Base-by-base conservation (phyloP, 495 filamentous ascomycete species). In the Cenococcum geophilum region DNA sequence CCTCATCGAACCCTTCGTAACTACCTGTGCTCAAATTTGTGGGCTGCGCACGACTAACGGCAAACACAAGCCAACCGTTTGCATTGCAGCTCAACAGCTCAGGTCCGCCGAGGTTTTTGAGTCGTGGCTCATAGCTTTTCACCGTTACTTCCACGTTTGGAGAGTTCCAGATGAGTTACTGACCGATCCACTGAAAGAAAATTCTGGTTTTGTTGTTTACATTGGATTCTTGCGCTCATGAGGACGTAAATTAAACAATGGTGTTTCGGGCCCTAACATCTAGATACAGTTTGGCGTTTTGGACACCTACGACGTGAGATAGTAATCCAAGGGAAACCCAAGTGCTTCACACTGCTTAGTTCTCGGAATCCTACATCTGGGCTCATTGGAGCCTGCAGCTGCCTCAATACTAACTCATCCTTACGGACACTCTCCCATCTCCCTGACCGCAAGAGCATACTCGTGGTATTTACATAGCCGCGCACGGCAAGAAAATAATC, bases 51-150 rank as follows among this genome's bases (percentile, higher is more conserved):
- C 74, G 14, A 60, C 63, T 27, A 40, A 58, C 0, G 20, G 60
- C 1, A 27, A 36, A 27, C 34, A 50, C 21, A 62, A 62, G 9
- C 82, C 82, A 12, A 85, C 86, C 9, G 49, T 89, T 1, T 90
- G 85, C 66, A 75, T 97, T 20, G 77, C 96, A 45, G 91, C 85
- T 20, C 91, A 95, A 76, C 92, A 97, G 71, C 81, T 96, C 50
- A 80, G 93, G 23, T 85, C 88, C 10, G 80, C 86, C 5, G 85
- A 88, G 25, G 89, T 98, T 0, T 95, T 97, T 67, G 88, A 95
- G 70, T 72, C 75, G 18, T 98, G 91, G 89, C 72, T 96, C 51
- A 75, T 75, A 55, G 80, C 78, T 57, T 90, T 96, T 62, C 67
- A 80, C 62, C 66, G 71, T 32, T 66, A 64, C 20, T 97, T 98